A percentile compares a stretch with the other conserved stretches of the same genome.
Evolutionary conservation across 441 rosid species (phyloP).

Genomic region (Gossypium laxum): DNA sequence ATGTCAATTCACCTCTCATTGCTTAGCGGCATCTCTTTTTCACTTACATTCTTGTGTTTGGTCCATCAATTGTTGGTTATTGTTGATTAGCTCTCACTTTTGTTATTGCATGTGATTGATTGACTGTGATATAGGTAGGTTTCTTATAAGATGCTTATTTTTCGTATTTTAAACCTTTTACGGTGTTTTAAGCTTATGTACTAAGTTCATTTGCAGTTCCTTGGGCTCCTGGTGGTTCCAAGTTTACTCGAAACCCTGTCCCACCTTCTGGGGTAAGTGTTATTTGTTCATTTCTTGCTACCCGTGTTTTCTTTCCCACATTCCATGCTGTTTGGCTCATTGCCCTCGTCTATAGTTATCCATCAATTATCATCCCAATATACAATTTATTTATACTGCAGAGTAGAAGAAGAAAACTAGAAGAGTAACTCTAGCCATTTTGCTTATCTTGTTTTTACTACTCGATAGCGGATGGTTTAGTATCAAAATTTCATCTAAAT

Average conservation of each 20-base stretch:
- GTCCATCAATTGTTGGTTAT: neutral
- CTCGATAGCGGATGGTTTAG: neutral
- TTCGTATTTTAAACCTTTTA: neutral
- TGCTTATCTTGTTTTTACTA: neutral
- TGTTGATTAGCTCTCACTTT: neutral
- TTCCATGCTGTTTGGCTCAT: neutral
- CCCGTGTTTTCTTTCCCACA: neutral
- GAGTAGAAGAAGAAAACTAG: constrained; percentile 5
- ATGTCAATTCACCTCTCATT: neutral
- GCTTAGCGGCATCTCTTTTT: neutral
- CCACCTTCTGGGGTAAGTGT: constrained; percentile 75
- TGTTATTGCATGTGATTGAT: neutral
- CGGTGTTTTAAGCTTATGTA: constrained; percentile 3
- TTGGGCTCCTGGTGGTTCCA: constrained; percentile 97
- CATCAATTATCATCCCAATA: neutral
- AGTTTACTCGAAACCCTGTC: constrained; percentile 78
- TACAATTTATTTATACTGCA: neutral
- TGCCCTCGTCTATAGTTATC: neutral
- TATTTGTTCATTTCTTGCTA: neutral
- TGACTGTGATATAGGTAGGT: neutral
- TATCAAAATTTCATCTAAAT: neutral
- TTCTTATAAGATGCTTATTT: neutral
- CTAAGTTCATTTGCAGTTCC: constrained; percentile 52
- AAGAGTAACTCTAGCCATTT: neutral
- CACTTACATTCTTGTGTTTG: neutral